phyloP scores from a whole-genome alignment of 805 yeast species.

The Wickerhamomyces queroliae region DNA sequence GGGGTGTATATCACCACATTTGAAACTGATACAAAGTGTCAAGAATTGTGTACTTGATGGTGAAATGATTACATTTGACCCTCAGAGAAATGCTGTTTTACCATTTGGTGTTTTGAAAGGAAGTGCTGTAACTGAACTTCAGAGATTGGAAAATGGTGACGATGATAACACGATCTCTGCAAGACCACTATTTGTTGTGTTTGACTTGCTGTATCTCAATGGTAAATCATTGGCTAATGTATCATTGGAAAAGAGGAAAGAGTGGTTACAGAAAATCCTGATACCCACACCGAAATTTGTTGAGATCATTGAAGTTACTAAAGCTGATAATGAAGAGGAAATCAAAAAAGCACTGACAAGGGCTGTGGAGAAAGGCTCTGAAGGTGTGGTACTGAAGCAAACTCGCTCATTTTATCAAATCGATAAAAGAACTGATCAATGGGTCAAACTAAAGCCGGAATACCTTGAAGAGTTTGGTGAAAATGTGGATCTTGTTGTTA shows the following conservation, averaged over 20 bases:
- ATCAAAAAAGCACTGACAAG: conserved; percentile 49
- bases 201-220: conserved; percentile 71
- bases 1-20: conserved; percentile 51
- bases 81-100: conserved; percentile 42
- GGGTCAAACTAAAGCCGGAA: conserved; percentile 92
- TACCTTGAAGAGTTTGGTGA: conserved; percentile 84
- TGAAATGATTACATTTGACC: conserved; percentile 89
- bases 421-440: conserved; percentile 55
- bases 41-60: conserved; percentile 61
- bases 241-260: conserved; percentile 52
- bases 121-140: conserved; percentile 52
- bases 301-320: conserved; percentile 38
- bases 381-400: conserved; percentile 78
- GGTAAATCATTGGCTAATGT: conserved; percentile 52
- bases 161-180: conserved; percentile 27
- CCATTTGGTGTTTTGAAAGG: conserved; percentile 81
- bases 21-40: conserved; percentile 32
- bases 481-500: conserved; percentile 69
- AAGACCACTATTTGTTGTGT: conserved; percentile 56
- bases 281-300: conserved; percentile 34
- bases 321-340: conserved; percentile 41
- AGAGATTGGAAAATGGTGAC: conserved; percentile 32
- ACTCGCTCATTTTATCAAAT: conserved; percentile 51
- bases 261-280: conserved; percentile 39
- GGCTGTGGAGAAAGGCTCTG: conserved; percentile 61